Percentiles rank a stretch among this genome's conserved stretches.
These are phyloP conservation scores for Phellopilus nigrolimitatus DNA, from an alignment of 1,284 basidiomycete species.

Conservation along the genomic window DNA sequence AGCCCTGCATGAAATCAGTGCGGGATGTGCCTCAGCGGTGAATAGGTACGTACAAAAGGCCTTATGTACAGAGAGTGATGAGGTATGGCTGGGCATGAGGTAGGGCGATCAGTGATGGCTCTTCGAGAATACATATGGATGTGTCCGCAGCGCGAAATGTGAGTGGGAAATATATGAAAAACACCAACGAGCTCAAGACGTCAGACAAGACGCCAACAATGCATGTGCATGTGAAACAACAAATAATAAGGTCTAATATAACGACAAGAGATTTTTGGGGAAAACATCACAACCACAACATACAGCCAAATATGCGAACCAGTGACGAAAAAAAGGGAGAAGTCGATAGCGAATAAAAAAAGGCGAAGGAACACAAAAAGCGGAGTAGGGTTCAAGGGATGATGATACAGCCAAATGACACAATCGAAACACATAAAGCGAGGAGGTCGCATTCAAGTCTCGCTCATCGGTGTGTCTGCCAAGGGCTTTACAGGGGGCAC, in stretches of 20 bases:
- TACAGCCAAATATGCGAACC: not conserved
- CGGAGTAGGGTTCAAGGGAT: not conserved
- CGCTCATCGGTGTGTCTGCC: not conserved
- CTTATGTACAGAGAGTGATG: too few species aligned
- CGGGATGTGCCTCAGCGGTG: too few species aligned
- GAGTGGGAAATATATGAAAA: not conserved
- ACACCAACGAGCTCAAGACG: not conserved
- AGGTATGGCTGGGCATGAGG: too few species aligned
- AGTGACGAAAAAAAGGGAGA: not conserved
- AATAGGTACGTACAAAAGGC: too few species aligned
- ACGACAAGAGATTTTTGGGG: not conserved
- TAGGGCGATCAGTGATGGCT: not conserved
- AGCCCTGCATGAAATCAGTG: too few species aligned
- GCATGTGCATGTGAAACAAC: too few species aligned
- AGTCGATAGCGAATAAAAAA: too few species aligned
- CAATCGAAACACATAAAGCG: not conserved
- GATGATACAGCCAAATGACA: slow-evolving; percentile 3
- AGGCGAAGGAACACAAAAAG: not conserved
- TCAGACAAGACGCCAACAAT: too few species aligned
- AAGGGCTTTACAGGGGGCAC: not conserved
- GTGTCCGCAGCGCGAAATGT: not conserved
- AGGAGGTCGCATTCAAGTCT: not conserved
- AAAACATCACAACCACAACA: not conserved
- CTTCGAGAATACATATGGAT: not conserved
- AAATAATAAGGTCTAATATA: not conserved